Evolutionary conservation across 208 protist genomes (phyloP).

Genomic region (Phytomonas francai): DNA sequence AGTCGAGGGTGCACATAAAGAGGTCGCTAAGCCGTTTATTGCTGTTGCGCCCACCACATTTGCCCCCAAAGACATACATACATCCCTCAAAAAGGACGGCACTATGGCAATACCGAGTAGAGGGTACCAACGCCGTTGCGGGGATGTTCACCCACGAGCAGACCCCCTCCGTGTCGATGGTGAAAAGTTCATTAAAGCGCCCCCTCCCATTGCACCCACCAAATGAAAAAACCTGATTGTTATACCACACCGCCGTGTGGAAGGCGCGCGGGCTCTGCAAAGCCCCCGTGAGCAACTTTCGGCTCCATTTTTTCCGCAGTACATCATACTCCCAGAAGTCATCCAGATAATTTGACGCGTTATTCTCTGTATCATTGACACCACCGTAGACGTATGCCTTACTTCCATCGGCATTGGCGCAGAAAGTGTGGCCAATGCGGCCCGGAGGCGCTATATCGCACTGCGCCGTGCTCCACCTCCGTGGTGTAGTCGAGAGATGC

Average conservation of each 20-base stretch:
- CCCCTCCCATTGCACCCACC: conserved; percentile 81
- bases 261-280: conserved; percentile 74
- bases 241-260: conserved; percentile 76
- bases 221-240: conserved; percentile 66
- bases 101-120: conserved; percentile 82
- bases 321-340: conserved; percentile 80
- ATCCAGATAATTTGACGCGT: conserved; percentile 72
- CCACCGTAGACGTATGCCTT: conserved; percentile 85
- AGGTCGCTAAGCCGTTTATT: conserved; percentile 78
- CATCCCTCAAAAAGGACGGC: conserved; percentile 56
- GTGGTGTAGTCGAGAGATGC: conserved; percentile 7
- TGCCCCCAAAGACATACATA: conserved; percentile 87
- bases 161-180: conserved; percentile 45
- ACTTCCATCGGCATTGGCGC: conserved; percentile 46
- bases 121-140: conserved; percentile 13
- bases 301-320: conserved; percentile 46
- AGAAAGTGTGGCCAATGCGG: conserved; percentile 83
- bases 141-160: conserved; percentile 18
- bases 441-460: conserved; percentile 46
- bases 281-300: conserved; percentile 46
- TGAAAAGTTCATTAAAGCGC: conserved; percentile 82
- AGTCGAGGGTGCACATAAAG: conserved; percentile 32
- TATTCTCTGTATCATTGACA: conserved; percentile 73
- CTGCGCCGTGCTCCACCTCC: conserved; percentile 37
- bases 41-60: conserved; percentile 84